Evolutionary conservation across 148 eudicot species (phyloP).

Genomic region (Talinum fruticosum): DNA sequence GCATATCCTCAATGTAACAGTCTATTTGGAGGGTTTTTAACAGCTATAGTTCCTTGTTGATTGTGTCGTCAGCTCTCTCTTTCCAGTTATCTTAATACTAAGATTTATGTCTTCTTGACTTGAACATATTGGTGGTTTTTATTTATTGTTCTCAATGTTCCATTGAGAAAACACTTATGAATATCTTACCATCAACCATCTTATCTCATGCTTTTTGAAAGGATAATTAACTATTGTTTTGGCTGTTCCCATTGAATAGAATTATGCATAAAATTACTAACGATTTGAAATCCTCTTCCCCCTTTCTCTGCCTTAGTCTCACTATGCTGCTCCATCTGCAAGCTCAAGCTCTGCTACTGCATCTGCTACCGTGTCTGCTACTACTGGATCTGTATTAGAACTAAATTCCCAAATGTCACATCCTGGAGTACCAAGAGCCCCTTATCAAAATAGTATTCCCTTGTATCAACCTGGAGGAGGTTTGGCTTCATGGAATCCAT

Average conservation of each 20-base stretch:
- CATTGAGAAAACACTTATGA: not conserved
- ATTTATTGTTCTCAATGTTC: not conserved
- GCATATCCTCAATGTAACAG: too few species aligned
- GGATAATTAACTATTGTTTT: not conserved
- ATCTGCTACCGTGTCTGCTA: constrained; percentile 1
- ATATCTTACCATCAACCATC: not conserved
- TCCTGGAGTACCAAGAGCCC: constrained; percentile 30
- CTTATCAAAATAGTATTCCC: constrained; percentile 31
- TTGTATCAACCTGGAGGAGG: constrained; percentile 43
- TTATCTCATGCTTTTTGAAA: not conserved
- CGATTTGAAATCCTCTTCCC: constrained; percentile 5
- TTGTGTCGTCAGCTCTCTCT: not conserved
- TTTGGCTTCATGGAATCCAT: constrained; percentile 35
- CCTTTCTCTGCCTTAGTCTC: constrained; percentile 33
- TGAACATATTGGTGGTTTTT: not conserved
- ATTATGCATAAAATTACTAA: not conserved
- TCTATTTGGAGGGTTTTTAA: not conserved
- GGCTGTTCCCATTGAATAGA: not conserved
- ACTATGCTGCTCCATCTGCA: constrained; percentile 32
- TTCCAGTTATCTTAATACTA: not conserved
- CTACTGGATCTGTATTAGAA: constrained; percentile 27
- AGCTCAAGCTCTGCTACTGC: constrained; percentile 27
- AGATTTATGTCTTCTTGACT: not conserved
- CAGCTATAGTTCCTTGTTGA: not conserved
- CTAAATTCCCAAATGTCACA: constrained; percentile 31